These are phyloP conservation scores for Curvularia sp. DNA, from an alignment of 2,329 filamentous ascomycete species.

Conservation along the genomic window DNA sequence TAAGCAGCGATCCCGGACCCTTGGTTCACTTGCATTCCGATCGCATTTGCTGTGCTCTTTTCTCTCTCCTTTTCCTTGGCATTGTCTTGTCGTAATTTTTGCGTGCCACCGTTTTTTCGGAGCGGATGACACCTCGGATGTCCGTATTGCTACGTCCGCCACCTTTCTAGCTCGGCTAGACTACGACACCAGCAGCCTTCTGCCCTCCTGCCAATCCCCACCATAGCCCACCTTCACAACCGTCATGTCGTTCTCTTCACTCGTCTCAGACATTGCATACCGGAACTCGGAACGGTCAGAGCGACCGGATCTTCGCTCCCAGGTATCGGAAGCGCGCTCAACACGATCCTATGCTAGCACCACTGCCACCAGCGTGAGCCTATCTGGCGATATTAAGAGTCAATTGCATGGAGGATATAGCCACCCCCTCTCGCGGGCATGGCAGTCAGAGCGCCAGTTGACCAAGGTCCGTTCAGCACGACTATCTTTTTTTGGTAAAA, in stretches of 20 bases:
- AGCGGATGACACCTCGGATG: conserved; percentile 17
- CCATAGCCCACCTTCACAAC: not conserved
- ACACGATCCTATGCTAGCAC: conserved; percentile 60
- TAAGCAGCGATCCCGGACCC: not conserved
- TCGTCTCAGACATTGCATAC: conserved; percentile 61
- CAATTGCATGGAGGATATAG: conserved; percentile 62
- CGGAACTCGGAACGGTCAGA: conserved; percentile 51
- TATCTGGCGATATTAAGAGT: conserved; percentile 60
- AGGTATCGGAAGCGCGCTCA: conserved; percentile 56
- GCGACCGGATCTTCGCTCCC: conserved; percentile 54
- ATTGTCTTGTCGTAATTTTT: not conserved
- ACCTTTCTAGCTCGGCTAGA: conserved; percentile 13
- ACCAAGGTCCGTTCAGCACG: conserved; percentile 53
- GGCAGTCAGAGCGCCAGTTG: conserved; percentile 62
- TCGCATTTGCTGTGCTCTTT: not conserved
- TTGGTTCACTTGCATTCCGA: not conserved
- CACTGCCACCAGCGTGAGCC: conserved; percentile 61
- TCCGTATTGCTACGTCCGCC: conserved; percentile 18
- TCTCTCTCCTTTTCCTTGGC: not conserved
- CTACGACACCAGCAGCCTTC: conserved; percentile 8
- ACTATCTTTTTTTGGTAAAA: not conserved
- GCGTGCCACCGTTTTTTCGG: not conserved
- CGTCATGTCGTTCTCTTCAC: conserved; percentile 61
- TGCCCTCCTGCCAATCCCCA: conserved; percentile 4
- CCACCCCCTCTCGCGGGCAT: conserved; percentile 59